These are phyloP conservation scores for Exophiala bonariae DNA, from an alignment of 2,329 filamentous ascomycete genomes.

Conservation along the genomic window DNA sequence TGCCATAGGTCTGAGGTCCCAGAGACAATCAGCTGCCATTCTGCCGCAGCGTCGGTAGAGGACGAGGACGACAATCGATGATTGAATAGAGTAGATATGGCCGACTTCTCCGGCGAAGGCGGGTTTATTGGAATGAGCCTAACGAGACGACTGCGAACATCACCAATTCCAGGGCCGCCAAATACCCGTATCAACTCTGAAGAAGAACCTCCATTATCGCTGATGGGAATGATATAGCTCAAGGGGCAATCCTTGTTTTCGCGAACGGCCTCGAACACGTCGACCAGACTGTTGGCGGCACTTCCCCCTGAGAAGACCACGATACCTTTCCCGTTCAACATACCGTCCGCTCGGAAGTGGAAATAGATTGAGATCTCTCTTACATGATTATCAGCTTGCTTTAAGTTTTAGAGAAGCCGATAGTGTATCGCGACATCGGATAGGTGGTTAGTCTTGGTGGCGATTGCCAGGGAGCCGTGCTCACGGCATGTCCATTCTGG, in stretches of 20 bases:
- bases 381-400: too few species aligned
- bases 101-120: conserved; percentile 64
- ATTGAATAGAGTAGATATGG: conserved; percentile 84
- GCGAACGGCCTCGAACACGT: conserved; percentile 73
- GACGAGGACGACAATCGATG: conserved; percentile 70
- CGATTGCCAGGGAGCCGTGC: too few species aligned
- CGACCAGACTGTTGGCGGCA: conserved; percentile 90
- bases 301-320: conserved; percentile 91
- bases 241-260: conserved; percentile 66
- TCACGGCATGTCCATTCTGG: too few species aligned
- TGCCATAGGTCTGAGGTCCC: conserved; percentile 76
- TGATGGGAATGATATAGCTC: conserved; percentile 90
- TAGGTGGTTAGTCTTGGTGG: too few species aligned
- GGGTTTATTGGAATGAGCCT: conserved; percentile 75
- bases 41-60: conserved; percentile 59
- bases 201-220: conserved; percentile 91
- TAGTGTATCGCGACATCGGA: too few species aligned
- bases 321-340: conserved; percentile 52
- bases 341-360: not conserved
- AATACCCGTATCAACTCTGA: conserved; percentile 93
- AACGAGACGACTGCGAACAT: conserved; percentile 79
- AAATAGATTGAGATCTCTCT: too few species aligned
- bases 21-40: conserved; percentile 90
- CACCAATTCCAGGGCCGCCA: conserved; percentile 83
- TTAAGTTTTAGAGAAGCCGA: too few species aligned